Percentiles rank a stretch among this genome's conserved stretches.
phyloP scores from a whole-genome alignment of 1,284 basidiomycete genomes.

The Fomitopsis palustris region DNA sequence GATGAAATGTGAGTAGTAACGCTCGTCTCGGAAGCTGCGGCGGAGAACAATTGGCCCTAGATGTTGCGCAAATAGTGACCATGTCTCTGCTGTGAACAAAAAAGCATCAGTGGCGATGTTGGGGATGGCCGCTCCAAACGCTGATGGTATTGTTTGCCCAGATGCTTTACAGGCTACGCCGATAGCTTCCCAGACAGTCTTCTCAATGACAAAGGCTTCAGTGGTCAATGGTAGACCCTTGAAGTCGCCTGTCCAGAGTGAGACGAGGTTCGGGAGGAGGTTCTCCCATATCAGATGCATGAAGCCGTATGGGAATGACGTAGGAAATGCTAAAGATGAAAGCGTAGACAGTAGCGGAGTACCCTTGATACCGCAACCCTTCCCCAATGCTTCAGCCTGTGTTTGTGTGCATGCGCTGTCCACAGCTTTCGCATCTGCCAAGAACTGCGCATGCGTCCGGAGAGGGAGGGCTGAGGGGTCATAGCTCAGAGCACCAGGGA shows the following conservation, averaged over 20 bases:
- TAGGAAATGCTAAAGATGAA: slow-evolving; percentile 34
- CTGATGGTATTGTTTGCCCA: slow-evolving; percentile 34
- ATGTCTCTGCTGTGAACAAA: slow-evolving; percentile 27
- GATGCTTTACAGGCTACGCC: slow-evolving; percentile 29
- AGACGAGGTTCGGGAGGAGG: slow-evolving; percentile 34
- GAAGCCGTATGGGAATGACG: slow-evolving; percentile 42
- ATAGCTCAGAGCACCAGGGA: slow-evolving; percentile 18
- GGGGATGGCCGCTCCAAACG: slow-evolving; percentile 33
- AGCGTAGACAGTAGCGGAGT: slow-evolving; percentile 31
- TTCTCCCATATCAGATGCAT: slow-evolving; percentile 48
- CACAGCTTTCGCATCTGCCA: slow-evolving; percentile 31
- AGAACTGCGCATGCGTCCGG: slow-evolving; percentile 31
- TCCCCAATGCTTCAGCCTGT: slow-evolving; percentile 25
- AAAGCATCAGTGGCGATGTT: slow-evolving; percentile 32
- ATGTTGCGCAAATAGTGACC: slow-evolving; percentile 36
- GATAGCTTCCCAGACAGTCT: slow-evolving; percentile 36
- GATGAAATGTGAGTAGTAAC: slow-evolving; percentile 41
- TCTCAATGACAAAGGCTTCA: slow-evolving; percentile 27
- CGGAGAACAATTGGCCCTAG: slow-evolving; percentile 37
- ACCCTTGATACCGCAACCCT: slow-evolving; percentile 39
- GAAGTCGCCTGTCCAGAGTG: slow-evolving; percentile 36
- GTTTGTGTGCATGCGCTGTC: slow-evolving; percentile 22
- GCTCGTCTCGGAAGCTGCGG: slow-evolving; percentile 20
- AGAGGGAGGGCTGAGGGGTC: slow-evolving; percentile 35
- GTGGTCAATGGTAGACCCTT: slow-evolving; percentile 33